A percentile compares a stretch with the other conserved stretches of the same genome.
phyloP scores from a whole-genome alignment of 106 monocot genomes.

The Dendrobium huoshanense region DNA sequence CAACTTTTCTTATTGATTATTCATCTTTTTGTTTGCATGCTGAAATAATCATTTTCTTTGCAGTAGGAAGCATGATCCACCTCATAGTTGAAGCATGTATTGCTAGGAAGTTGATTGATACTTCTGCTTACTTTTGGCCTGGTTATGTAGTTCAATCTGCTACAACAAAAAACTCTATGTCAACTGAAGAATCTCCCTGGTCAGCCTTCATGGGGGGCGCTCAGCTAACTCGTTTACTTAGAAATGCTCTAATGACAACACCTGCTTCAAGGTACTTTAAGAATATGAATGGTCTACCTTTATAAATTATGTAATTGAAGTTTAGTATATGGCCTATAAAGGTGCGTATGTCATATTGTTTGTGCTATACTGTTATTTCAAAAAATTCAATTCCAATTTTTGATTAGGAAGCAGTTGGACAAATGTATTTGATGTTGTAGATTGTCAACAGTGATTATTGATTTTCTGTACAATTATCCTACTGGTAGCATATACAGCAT shows the following conservation, averaged over 20 bases:
- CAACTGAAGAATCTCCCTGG: slow-evolving; percentile 67
- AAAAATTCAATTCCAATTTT: neutral
- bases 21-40: neutral
- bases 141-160: slow-evolving; percentile 60
- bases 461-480: neutral
- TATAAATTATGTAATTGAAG: neutral
- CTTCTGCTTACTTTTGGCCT: slow-evolving; percentile 95
- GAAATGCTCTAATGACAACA: slow-evolving; percentile 56
- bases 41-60: slow-evolving; percentile 1
- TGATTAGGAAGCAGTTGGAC: neutral
- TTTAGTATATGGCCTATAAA: neutral
- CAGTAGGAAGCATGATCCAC: slow-evolving; percentile 90
- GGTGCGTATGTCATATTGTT: neutral
- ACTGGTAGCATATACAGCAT: neutral
- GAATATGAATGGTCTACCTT: neutral
- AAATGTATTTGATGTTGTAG: neutral
- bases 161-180: slow-evolving; percentile 30
- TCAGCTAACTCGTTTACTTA: slow-evolving; percentile 48
- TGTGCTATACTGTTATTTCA: too few relatives aligned
- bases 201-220: slow-evolving; percentile 72
- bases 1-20: neutral
- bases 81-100: slow-evolving; percentile 96
- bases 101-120: slow-evolving; percentile 80
- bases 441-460: too few relatives aligned
- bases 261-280: slow-evolving; percentile 83